phyloP scores from a whole-genome alignment of 352 stramenopile genomes.

The Pythium dissimile region DNA sequence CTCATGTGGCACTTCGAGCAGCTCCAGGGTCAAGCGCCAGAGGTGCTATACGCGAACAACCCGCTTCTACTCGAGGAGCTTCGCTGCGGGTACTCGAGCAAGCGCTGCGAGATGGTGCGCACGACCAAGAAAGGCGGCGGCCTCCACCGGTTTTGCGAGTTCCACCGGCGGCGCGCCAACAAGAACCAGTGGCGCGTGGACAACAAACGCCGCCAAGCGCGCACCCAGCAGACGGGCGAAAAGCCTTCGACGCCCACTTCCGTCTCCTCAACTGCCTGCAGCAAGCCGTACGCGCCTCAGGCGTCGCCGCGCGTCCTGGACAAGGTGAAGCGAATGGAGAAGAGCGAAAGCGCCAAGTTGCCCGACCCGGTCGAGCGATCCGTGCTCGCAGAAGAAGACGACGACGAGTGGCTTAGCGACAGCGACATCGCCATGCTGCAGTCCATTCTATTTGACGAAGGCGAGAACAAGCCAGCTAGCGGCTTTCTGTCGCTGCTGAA shows the following conservation, averaged over 20 bases:
- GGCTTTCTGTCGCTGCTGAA: constrained; percentile 6
- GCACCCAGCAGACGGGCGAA: neutral
- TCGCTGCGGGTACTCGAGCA: constrained; percentile 16
- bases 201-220: constrained; percentile 36
- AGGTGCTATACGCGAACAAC: constrained; percentile 7
- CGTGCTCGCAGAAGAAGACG: neutral
- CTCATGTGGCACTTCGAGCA: constrained; percentile 22
- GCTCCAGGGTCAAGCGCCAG: constrained; percentile 10
- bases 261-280: neutral
- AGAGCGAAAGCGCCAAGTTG: neutral
- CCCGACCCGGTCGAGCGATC: constrained; percentile 8
- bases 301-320: constrained; percentile 7
- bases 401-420: constrained; percentile 12
- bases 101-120: constrained; percentile 16
- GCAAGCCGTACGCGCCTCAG: constrained; percentile 5
- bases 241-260: neutral
- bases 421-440: constrained; percentile 18
- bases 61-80: constrained; percentile 8
- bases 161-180: constrained; percentile 65
- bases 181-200: constrained; percentile 71
- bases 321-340: constrained; percentile 4
- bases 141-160: constrained; percentile 12
- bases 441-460: constrained; percentile 16
- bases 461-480: neutral
- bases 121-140: constrained; percentile 17